Evolutionary conservation across 2,329 filamentous ascomycete genomes (phyloP), one percentile per base, ranked within the genome.

Genomic region (Stagonosporopsis rhizophila): DNA sequence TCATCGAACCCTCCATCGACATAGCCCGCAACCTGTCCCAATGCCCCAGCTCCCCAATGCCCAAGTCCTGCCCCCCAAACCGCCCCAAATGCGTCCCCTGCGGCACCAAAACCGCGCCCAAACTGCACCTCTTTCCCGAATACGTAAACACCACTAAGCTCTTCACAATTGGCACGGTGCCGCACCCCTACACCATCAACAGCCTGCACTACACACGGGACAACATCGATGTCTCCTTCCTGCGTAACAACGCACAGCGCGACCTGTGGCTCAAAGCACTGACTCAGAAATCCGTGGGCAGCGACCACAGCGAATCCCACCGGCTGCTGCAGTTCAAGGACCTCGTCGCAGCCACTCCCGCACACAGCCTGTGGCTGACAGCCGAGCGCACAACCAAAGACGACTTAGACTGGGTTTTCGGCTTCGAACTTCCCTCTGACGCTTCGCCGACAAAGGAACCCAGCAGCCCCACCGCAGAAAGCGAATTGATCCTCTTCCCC

Each of bases 381-480:
- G 90, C 91, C n/a, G 87, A 90, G 68, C 77, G 70, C 39, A 70
- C 75, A 23, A 75, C 88, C 7, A 86, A 89, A 3, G 75, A 83
- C n/a, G 89, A 95, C 62, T 80, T 96, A 2, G 89, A 94, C 70
- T 98, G 92, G 92, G 85, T 89, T 64, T 91, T 98, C 72, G 95
- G 94, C 50, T 98, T 98, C 75, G 80, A 82, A 14, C 82, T 97
- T 9, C 91, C 93, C 1, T 81, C 82, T 42, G 77, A 80, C 19
- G 77, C 79, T 11, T 80, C 83, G 4, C 75, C 82, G 37, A 79
- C 81, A 25, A 83, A 81, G 42, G 83, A 83, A 59, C 84, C 83
- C 14, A 79, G 83, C 63, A 83, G 85, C 1, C 84, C 86, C 0
- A 82, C 85, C 6, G 83, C 85, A 0, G 82, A 83, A 1, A 83